phyloP scores from a whole-genome alignment of 2,329 filamentous ascomycete species.

The Botrytis cinerea region DNA sequence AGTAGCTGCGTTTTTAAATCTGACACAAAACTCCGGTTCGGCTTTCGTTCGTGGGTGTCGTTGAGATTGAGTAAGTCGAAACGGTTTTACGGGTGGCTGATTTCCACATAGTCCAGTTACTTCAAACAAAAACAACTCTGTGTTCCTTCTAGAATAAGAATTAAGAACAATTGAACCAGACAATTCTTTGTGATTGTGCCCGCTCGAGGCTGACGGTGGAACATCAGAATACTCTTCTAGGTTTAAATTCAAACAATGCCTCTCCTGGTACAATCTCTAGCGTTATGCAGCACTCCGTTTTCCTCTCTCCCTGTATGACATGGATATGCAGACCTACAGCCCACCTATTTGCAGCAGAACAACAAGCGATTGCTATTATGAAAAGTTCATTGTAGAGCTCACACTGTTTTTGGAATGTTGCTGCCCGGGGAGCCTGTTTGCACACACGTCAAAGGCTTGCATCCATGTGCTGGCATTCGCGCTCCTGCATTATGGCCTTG shows the following conservation, averaged over 20 bases:
- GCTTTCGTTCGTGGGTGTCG: neutral
- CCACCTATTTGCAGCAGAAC: slow-evolving; percentile 23
- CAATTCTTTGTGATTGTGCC: slow-evolving; percentile 33
- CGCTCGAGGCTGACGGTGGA: slow-evolving; percentile 37
- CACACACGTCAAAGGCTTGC: slow-evolving; percentile 36
- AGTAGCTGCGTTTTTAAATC: slow-evolving; percentile 30
- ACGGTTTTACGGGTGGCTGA: slow-evolving; percentile 20
- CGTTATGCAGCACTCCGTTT: slow-evolving; percentile 30
- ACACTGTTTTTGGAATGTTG: slow-evolving; percentile 30
- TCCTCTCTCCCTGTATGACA: slow-evolving; percentile 22
- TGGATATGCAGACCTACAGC: slow-evolving; percentile 26
- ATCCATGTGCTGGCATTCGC: slow-evolving; percentile 41
- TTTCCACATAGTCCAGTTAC: slow-evolving; percentile 20
- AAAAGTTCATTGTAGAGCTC: slow-evolving; percentile 23
- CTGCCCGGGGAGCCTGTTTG: slow-evolving; percentile 39
- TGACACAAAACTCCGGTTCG: slow-evolving; percentile 12
- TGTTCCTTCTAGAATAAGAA: slow-evolving; percentile 27
- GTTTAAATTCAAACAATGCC: slow-evolving; percentile 24
- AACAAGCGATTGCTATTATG: slow-evolving; percentile 35
- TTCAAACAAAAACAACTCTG: slow-evolving; percentile 15
- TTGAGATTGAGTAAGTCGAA: slow-evolving; percentile 16
- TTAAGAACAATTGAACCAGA: slow-evolving; percentile 25
- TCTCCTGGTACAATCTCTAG: slow-evolving; percentile 27
- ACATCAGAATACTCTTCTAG: slow-evolving; percentile 27
- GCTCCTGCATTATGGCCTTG: slow-evolving; percentile 36